Percentiles rank a stretch among this genome's conserved stretches.
These are phyloP conservation scores for Botrytis elliptica DNA, from an alignment of 2,329 filamentous ascomycete species.

Conservation along the genomic window DNA sequence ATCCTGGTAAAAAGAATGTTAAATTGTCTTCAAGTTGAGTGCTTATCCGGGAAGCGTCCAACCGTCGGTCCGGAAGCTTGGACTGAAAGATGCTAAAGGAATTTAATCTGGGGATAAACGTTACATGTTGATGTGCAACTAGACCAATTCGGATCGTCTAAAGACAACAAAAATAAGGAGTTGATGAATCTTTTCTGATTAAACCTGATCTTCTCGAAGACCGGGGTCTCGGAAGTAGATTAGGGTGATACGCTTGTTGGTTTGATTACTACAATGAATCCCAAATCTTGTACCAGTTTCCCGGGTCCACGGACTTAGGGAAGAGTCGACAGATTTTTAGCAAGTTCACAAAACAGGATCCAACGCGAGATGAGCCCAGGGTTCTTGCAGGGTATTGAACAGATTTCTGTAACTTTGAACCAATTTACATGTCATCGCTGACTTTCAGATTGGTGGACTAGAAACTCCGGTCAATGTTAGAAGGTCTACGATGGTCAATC, in stretches of 20 bases:
- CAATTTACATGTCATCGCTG: background rate
- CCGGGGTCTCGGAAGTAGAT: background rate
- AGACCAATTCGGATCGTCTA: background rate
- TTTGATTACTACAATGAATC: slow-evolving; percentile 12
- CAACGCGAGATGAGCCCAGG: slow-evolving; percentile 10
- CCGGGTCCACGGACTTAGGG: background rate
- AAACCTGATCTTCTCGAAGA: background rate
- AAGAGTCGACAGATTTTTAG: too few species aligned
- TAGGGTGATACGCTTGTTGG: background rate
- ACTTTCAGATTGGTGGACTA: background rate
- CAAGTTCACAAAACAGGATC: background rate
- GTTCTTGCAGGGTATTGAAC: background rate
- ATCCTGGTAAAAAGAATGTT: background rate
- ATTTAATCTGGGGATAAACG: slow-evolving; percentile 2
- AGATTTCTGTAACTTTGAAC: background rate
- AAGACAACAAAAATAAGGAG: background rate
- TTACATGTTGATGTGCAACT: background rate
- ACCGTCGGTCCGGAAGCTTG: background rate
- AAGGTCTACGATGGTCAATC: background rate
- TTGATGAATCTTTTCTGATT: background rate
- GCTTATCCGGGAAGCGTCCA: background rate
- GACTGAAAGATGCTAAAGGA: background rate
- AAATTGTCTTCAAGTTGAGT: slow-evolving; percentile 8
- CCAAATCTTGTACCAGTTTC: background rate
- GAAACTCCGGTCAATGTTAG: background rate